Conservation (phyloP, 2,329 filamentous ascomycete genomes). For the Exophiala lecanii-corni region DNA sequence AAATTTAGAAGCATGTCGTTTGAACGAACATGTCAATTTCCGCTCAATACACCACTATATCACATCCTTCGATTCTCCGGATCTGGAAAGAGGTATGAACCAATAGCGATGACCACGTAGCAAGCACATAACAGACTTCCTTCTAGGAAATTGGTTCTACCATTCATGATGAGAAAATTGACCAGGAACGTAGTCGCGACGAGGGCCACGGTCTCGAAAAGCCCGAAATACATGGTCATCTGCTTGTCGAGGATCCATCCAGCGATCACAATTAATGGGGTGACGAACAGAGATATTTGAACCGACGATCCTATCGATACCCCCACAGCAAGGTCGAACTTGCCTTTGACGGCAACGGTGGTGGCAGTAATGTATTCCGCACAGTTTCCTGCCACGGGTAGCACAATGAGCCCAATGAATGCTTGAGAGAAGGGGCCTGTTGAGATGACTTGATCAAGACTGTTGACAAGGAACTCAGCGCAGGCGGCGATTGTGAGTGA, state of each 20-base stretch:
- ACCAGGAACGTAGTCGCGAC: constrained; percentile 70
- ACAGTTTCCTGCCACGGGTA: constrained; percentile 74
- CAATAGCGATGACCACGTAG: too few relatives aligned
- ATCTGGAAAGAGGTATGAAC: too few relatives aligned
- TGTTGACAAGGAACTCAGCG: constrained; percentile 71
- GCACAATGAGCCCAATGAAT: constrained; percentile 73
- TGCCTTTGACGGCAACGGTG: constrained; percentile 72
- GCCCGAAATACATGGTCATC: constrained; percentile 77
- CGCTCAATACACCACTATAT: too few relatives aligned
- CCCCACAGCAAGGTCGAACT: constrained; percentile 62
- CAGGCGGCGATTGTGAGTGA: constrained; percentile 69
- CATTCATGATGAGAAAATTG: constrained; percentile 59
- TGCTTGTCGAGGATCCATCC: constrained; percentile 69
- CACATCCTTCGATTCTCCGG: too few relatives aligned
- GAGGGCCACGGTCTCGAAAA: constrained; percentile 72
- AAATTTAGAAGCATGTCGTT: too few relatives aligned
- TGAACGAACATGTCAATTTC: too few relatives aligned
- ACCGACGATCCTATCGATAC: constrained; percentile 77
- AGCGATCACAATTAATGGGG: constrained; percentile 71
- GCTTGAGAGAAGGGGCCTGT: constrained; percentile 68
- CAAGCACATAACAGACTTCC: constrained; percentile 56
- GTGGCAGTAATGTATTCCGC: constrained; percentile 78
- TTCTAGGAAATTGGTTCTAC: constrained; percentile 56
- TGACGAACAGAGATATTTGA: constrained; percentile 77
- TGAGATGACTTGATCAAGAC: constrained; percentile 66